These are phyloP conservation scores for Fusarium sp. DNA, from an alignment of 2,329 filamentous ascomycete genomes.

Conservation along the genomic window DNA sequence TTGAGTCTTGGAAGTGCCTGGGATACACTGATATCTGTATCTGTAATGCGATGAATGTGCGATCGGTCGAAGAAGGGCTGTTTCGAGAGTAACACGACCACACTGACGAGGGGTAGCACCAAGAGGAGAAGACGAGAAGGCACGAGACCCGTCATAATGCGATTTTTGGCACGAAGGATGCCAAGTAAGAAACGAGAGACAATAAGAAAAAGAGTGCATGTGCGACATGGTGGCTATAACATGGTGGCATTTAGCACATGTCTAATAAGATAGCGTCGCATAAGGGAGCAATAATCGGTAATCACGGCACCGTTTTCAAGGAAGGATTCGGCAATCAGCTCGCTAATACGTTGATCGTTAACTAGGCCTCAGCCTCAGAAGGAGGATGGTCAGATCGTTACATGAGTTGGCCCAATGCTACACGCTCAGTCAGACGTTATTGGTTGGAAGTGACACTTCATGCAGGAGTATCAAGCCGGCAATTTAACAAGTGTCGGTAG, in stretches of 20 bases:
- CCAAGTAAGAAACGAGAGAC: neutral
- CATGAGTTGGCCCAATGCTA: neutral
- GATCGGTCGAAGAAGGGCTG: conserved; percentile 38
- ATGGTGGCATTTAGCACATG: neutral
- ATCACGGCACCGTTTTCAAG: conserved; percentile 6
- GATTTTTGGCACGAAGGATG: neutral
- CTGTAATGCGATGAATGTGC: conserved; percentile 36
- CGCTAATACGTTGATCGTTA: neutral
- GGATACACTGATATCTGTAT: conserved; percentile 41
- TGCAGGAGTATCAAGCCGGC: neutral
- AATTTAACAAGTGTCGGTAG: conserved; percentile 12
- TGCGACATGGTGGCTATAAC: neutral
- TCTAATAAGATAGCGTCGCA: neutral
- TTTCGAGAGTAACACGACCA: conserved; percentile 33
- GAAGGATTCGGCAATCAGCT: conserved; percentile 1
- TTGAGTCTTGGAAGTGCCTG: conserved; percentile 45
- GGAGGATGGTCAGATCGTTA: neutral
- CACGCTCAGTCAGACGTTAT: neutral
- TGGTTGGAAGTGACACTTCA: conserved; percentile 8
- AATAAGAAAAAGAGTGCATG: conserved; percentile 1
- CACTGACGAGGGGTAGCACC: conserved; percentile 21
- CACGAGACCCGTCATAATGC: conserved; percentile 24
- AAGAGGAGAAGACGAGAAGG: conserved; percentile 22
- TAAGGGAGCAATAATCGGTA: conserved; percentile 5
- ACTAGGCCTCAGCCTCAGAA: neutral